Evolutionary conservation across 1,284 basidiomycete species (phyloP), one percentile per base, ranked within the genome.

Genomic region (Vanrija pseudolonga): DNA sequence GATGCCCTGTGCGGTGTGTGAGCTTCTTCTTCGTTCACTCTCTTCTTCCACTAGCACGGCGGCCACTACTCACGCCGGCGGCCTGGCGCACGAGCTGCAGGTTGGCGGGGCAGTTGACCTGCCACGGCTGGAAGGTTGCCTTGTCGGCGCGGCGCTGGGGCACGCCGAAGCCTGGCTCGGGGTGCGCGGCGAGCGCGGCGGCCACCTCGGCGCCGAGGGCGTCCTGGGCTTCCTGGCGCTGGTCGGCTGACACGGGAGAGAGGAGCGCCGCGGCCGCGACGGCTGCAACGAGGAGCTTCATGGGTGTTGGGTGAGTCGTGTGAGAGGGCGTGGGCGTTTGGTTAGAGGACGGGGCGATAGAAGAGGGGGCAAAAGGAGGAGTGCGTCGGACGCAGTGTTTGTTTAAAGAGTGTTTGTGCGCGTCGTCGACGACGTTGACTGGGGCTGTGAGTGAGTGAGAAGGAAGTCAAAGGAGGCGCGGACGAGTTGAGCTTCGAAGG

Each of bases 21-120:
- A 23, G 11, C 22, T 20, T 23, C 19, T 12, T 23, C 18, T 19
- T 38, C 14, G 17, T 45, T 18, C 9, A 17, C 36, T 8, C 5
- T 3, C 22, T 19, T 24, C 19, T 5, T 23, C 18, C 18, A 23
- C n/a, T n/a, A n/a, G n/a, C n/a, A n/a, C n/a, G n/a, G n/a, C 14
- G 15, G 45, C 46, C n/a, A 6, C 39, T 57, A 59, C 65, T 53
- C 43, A 68, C 64, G 24, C 61, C 56, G 17, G 58, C 63, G 17
- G 71, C 60, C 6, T 47, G 36, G 45, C 76, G 61, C 36, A 74
- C 62, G 70, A 69, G 75, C 4, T 64, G 69, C 15, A 63, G 45
- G 14, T 65, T 58, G 14, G 58, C 59, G 0, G 72, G 73, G 56
- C 74, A 77, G 12, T 65, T 56, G 22, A 73, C 66, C 26, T 63